A percentile compares a stretch with the other conserved stretches of the same genome.
Conservation (phyloP, 805 yeast species). For the Tetrapisispora nanseiensis region DNA sequence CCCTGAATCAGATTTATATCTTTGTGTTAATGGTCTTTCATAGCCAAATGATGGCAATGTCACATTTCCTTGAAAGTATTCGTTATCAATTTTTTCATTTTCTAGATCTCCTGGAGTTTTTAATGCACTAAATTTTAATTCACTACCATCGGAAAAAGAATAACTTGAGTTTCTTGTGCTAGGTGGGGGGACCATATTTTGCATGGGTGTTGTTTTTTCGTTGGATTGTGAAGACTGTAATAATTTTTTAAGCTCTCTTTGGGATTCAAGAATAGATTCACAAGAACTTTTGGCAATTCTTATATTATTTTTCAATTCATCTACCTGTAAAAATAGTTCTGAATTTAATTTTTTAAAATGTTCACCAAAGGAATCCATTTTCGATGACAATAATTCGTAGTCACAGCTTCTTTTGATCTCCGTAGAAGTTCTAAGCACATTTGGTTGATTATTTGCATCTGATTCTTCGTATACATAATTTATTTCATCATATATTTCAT, state of each 20-base stretch:
- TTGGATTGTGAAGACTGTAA: no score
- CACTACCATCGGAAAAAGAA: neutral
- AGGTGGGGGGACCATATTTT: neutral
- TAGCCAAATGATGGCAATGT: constrained; percentile 2
- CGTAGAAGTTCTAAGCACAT: neutral
- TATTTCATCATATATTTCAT: neutral
- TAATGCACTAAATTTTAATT: neutral
- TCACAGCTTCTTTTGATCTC: neutral
- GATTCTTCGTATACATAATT: neutral
- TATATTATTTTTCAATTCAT: neutral
- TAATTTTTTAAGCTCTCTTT: neutral
- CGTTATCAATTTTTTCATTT: neutral
- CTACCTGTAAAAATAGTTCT: neutral
- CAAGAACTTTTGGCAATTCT: neutral
- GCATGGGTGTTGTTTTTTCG: neutral
- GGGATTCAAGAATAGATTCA: neutral
- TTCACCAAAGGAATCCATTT: neutral
- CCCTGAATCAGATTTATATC: neutral
- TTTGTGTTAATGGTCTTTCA: neutral
- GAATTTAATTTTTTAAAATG: neutral
- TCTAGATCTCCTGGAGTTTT: neutral
- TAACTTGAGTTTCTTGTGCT: neutral
- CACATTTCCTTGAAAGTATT: neutral
- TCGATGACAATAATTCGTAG: neutral
- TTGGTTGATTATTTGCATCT: neutral